A percentile compares a stretch with the other conserved stretches of the same genome.
phyloP scores from a whole-genome alignment of 2,329 filamentous ascomycete species.

The Paecilomyces variotii region DNA sequence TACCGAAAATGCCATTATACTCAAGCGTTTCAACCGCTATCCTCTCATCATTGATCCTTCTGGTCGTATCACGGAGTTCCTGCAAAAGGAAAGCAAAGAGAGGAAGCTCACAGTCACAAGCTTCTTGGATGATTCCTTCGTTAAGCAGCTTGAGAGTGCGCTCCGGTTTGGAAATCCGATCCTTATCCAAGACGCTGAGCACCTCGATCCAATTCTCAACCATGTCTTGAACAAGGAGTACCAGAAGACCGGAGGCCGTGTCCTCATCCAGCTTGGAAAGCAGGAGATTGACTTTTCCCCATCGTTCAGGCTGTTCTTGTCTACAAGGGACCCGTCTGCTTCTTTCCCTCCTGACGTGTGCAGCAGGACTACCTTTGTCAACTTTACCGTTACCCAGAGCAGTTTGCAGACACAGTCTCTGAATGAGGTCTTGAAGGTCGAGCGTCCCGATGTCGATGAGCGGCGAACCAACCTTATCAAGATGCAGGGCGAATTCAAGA shows the following conservation, averaged over 20 bases:
- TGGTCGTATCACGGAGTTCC: constrained; percentile 85
- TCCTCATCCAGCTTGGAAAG: constrained; percentile 94
- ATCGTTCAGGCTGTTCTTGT: constrained; percentile 89
- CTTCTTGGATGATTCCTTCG: constrained; percentile 95
- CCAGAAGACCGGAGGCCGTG: constrained; percentile 94
- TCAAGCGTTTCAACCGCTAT: constrained; percentile 97
- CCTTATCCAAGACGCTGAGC: constrained; percentile 94
- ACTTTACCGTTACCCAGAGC: constrained; percentile 98
- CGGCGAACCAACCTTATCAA: constrained; percentile 96
- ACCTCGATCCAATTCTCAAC: constrained; percentile 93
- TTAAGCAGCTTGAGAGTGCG: constrained; percentile 94
- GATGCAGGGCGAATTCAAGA: constrained; percentile 96
- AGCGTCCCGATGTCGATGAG: constrained; percentile 95
- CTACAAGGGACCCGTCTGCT: constrained; percentile 90
- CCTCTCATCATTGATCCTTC: constrained; percentile 98
- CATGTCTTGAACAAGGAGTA: constrained; percentile 99
- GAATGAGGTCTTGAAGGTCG: constrained; percentile 94
- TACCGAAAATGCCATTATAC: constrained; percentile 95
- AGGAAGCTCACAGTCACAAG: constrained; percentile 92
- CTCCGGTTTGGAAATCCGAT: constrained; percentile 97
- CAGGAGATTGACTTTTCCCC: constrained; percentile 99
- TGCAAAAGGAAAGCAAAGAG: constrained; percentile 90
- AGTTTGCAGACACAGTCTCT: constrained; percentile 96
- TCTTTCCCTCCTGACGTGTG: constrained; percentile 95
- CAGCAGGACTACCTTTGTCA: constrained; percentile 97